Conservation (phyloP, 192 early-diverging fungal genomes). For the Oehlia diaphana region DNA sequence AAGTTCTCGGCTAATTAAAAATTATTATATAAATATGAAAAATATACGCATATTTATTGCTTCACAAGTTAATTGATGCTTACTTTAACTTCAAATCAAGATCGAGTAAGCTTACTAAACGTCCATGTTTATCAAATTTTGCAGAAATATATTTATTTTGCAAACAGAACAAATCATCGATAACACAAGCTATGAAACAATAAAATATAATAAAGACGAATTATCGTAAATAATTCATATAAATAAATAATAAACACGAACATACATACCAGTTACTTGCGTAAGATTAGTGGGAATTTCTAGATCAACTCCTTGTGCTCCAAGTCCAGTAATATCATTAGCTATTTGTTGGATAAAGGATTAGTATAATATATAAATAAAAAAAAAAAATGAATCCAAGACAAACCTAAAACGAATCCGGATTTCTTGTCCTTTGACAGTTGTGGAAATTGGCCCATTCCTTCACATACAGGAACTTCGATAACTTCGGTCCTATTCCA, state of each 20-base stretch:
- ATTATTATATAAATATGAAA: neutral
- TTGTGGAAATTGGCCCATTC: slow-evolving; percentile 43
- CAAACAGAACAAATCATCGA: slow-evolving; percentile 53
- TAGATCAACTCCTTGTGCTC: slow-evolving; percentile 4
- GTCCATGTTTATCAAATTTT: slow-evolving; percentile 72
- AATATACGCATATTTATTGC: neutral
- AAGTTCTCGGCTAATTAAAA: slow-evolving; percentile 47
- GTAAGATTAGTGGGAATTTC: neutral
- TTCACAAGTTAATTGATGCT: neutral
- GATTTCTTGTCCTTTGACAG: slow-evolving; percentile 42
- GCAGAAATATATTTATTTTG: slow-evolving; percentile 77
- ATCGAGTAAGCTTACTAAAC: slow-evolving; percentile 70
- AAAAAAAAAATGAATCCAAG: neutral
- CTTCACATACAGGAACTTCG: slow-evolving; percentile 52
- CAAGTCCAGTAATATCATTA: neutral
- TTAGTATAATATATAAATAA: neutral
- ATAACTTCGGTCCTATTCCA: slow-evolving; percentile 75
- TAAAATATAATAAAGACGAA: neutral
- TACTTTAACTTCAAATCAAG: slow-evolving; percentile 51
- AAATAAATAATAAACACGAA: neutral
- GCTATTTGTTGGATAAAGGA: neutral
- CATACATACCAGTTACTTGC: slow-evolving; percentile 8
- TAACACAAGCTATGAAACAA: slow-evolving; percentile 12
- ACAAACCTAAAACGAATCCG: slow-evolving; percentile 47
- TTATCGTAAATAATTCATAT: neutral